Base-by-base conservation (phyloP, 129 eudicot species). In the Centrapalus pauciflorus region DNA sequence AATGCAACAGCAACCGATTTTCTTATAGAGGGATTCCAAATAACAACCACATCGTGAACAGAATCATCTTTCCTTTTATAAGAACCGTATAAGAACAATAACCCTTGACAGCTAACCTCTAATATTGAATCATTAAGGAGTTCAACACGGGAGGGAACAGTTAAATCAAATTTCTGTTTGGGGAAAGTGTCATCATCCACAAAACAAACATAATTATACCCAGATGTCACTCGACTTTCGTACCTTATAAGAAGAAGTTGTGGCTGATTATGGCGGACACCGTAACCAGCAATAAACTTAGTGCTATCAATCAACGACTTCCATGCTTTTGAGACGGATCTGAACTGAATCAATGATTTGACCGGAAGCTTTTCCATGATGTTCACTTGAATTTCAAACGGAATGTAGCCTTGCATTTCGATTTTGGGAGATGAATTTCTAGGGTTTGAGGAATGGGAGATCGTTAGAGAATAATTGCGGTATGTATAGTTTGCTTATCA, bases 331-430 rank as follows among this genome's bases (percentile, higher is more conserved):
- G n/a, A n/a, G n/a, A n/a, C n/a, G n/a, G n/a, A n/a, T n/a, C n/a
- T n/a, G n/a, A n/a, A 59, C 27, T 11, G 26, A 32, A 59, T 8
- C 48, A 33, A 11, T 30, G 45, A 59, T 59, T 17, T 59, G 16
- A 59, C 48, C 4, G 65, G 65, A 59, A 59, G 48, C 27, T 17
- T 40, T 62, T 38, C 40, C 16, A 62, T 40, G n/a, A 62, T 62
- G 38, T 62, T 54, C 23, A 11, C 33, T 40, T 62, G 37, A 25
- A 62, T 24, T 0, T 62, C 34, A n/a, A 62, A 13, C 2, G 54
- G 68, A 11, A 62, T 20, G 19, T 61, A 1, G 16, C 37, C 51
- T 34, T 20, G 38, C 67, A 38, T 62, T 21, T 23, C 23, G n/a
- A n/a, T n/a, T n/a, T n/a, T n/a, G n/a, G n/a, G n/a, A n/a, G n/a